Evolutionary conservation across 441 rosid genomes (phyloP), one percentile per base, ranked within the genome.

Genomic region (Sinapis alba): DNA sequence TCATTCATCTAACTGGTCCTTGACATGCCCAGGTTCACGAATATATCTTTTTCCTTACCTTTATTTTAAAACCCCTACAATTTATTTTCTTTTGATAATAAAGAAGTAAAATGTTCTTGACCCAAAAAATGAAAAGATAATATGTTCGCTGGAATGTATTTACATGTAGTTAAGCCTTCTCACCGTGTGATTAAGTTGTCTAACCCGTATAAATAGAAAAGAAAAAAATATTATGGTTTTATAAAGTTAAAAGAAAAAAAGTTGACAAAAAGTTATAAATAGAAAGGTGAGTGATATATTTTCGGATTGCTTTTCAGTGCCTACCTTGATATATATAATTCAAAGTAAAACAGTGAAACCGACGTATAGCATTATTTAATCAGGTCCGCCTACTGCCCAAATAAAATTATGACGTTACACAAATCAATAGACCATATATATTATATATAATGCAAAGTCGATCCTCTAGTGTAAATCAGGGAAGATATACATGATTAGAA

Each of bases 381-480:
- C 27, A 32, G 62, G 73, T 50, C 65, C 77, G 59, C 71, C 77
- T 27, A 57, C 59, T 26, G 59, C 62, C 78, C 73, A 74, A 34
- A 60, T 67, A 60, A 59, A 32, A 12, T 28, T 47, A 43, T 60
- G 68, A 74, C 65, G 65, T 73, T 41, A 15, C 11, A 60, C 53
- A 60, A 8, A 60, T 67, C 53, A 13, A 41, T 65, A 24, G 62
- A 67, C 28, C 15, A 56, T n/a, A 1, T 13, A 19, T 19, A 7
- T 5, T 38, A 34, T 47, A 11, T 21, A 13, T 41, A 0, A 28
- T 18, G 69, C 28, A 38, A 62, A 53, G 51, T 53, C 63, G 38
- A 62, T 53, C 56, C 5, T 38, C 26, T 64, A 20, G 6, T 19
- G 34, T 65, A 13, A 36, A 54, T 53, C 13, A 54, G 45, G 6